These are phyloP conservation scores for Penstemon davidsonii DNA, from an alignment of 257 asterid genomes.

Conservation along the genomic window DNA sequence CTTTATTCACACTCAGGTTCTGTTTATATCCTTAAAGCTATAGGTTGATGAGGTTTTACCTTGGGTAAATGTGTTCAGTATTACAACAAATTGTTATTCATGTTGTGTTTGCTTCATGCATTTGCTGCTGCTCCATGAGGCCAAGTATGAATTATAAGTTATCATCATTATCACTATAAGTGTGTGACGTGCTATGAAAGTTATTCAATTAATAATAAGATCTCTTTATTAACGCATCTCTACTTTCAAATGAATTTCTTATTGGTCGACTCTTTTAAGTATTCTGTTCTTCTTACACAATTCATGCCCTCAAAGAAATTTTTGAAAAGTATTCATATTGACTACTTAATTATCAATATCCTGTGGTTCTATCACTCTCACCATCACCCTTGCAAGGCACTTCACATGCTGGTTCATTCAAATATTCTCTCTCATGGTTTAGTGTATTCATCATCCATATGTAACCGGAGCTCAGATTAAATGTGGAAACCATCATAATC, in stretches of 20 bases:
- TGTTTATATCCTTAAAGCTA: conserved; percentile 26
- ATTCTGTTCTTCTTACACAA: too few relatives aligned
- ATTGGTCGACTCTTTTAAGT: too few relatives aligned
- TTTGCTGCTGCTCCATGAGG: neutral
- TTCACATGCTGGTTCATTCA: neutral
- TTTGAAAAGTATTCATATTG: neutral
- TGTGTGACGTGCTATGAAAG: neutral
- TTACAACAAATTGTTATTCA: neutral
- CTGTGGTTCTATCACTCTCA: neutral
- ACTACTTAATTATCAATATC: neutral
- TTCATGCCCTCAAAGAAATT: neutral
- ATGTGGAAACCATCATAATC: neutral
- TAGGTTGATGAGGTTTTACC: conserved; percentile 8
- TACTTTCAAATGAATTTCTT: too few relatives aligned
- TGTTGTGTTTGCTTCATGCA: neutral
- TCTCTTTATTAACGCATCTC: too few relatives aligned
- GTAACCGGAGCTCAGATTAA: neutral
- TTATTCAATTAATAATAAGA: too few relatives aligned
- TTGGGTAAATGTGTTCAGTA: neutral
- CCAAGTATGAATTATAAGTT: neutral
- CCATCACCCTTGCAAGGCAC: neutral
- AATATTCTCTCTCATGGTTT: too few relatives aligned
- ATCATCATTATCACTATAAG: neutral
- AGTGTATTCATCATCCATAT: neutral
- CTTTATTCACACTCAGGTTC: conserved; percentile 84